phyloP scores from a whole-genome alignment of 2,329 filamentous ascomycete species.

The Claviceps capensis region DNA sequence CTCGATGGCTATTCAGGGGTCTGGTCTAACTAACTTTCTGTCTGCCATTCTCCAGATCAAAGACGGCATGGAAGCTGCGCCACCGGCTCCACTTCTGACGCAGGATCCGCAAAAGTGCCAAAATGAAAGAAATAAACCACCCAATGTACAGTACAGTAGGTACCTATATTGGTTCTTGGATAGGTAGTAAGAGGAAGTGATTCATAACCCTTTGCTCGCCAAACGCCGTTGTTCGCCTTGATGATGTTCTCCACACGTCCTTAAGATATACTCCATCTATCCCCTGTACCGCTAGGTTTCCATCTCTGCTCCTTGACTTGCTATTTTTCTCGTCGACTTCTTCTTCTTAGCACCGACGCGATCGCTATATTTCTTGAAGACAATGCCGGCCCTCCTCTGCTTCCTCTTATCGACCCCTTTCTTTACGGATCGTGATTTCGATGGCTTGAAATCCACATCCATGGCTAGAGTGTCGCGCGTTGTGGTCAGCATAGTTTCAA shows the following conservation, averaged over 20 bases:
- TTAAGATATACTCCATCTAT: not conserved
- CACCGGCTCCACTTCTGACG: not conserved
- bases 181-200: not conserved
- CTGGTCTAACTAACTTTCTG: not conserved
- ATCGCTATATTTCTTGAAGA: conserved; percentile 45
- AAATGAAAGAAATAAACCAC: not conserved
- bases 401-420: conserved; percentile 44
- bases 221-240: not conserved
- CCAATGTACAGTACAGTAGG: not conserved
- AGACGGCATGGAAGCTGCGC: conserved; percentile 1
- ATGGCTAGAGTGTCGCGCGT: conserved; percentile 25
- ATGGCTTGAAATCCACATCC: conserved; percentile 40
- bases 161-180: not conserved
- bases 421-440: conserved; percentile 27
- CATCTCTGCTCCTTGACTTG: not conserved
- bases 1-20: not conserved
- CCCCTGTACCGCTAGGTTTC: not conserved
- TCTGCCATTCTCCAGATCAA: too few relatives aligned
- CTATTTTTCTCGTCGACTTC: conserved; percentile 9
- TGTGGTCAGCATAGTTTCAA: conserved; percentile 3
- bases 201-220: not conserved
- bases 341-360: conserved; percentile 33
- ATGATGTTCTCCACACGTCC: not conserved
- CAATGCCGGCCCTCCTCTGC: conserved; percentile 41
- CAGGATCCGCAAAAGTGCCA: not conserved